Evolutionary conservation across 345 rosid genomes (phyloP).

Genomic region (Raphanus raphanistrum): DNA sequence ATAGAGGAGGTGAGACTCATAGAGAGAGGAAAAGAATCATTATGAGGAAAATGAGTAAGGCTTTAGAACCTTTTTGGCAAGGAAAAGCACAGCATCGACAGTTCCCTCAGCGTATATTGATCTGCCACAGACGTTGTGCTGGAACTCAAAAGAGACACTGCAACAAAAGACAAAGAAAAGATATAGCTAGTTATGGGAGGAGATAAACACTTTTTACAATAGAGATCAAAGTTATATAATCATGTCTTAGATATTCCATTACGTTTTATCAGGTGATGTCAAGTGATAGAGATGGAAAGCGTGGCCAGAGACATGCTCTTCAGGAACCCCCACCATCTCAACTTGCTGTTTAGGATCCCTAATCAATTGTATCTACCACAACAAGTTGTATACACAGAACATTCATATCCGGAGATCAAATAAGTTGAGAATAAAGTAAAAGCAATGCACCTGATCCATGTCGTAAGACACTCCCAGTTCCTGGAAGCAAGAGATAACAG

Average conservation of each 20-base stretch:
- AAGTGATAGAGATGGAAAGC: conserved; percentile 94
- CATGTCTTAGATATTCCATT: conserved; percentile 28
- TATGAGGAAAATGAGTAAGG: not conserved
- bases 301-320: conserved; percentile 82
- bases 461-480: conserved; percentile 85
- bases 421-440: conserved; percentile 5
- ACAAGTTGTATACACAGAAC: conserved; percentile 2
- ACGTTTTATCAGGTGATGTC: conserved; percentile 90
- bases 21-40: not conserved
- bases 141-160: conserved; percentile 95
- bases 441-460: conserved; percentile 61
- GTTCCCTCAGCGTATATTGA: conserved; percentile 96
- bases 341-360: conserved; percentile 76
- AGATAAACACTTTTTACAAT: not conserved
- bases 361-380: conserved; percentile 70
- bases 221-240: not conserved
- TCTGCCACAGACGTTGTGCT: conserved; percentile 95
- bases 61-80: conserved; percentile 72
- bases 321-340: conserved; percentile 91
- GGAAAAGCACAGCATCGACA: conserved; percentile 81
- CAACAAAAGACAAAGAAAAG: not conserved
- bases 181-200: conserved; percentile 1
- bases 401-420: not conserved
- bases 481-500: conserved; percentile 90
- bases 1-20: not conserved